Conservation (phyloP, 2,329 filamentous ascomycete genomes). For the Elsinoe ampelina region DNA sequence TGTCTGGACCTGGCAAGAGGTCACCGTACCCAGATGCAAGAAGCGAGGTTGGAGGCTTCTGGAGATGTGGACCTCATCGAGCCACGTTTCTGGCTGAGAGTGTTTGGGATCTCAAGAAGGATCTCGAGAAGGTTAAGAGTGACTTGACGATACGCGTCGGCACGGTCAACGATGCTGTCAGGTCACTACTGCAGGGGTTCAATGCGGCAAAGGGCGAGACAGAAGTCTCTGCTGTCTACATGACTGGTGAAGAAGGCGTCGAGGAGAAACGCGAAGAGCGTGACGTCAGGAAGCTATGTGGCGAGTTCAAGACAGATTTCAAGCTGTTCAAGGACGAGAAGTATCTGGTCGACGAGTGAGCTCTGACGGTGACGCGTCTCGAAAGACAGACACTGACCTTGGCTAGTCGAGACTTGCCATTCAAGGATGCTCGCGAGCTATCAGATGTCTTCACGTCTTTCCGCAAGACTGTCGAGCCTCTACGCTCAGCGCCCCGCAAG, state of each 20-base stretch:
- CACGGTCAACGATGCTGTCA: conserved; percentile 48
- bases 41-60: conserved; percentile 57
- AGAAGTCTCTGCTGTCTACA: conserved; percentile 59
- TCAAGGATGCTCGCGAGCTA: conserved; percentile 49
- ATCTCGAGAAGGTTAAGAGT: conserved; percentile 50
- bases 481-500: conserved; percentile 54
- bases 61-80: conserved; percentile 64
- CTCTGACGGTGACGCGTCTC: conserved; percentile 20
- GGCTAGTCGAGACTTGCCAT: conserved; percentile 55
- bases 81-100: conserved; percentile 63
- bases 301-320: conserved; percentile 48
- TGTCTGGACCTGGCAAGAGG: conserved; percentile 37
- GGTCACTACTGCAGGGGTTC: conserved; percentile 45
- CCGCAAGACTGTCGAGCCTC: conserved; percentile 62
- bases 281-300: conserved; percentile 45
- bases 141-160: conserved; percentile 58
- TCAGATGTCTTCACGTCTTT: conserved; percentile 70
- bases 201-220: conserved; percentile 23
- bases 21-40: conserved; percentile 62
- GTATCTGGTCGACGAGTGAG: conserved; percentile 70
- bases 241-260: conserved; percentile 58
- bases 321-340: conserved; percentile 65
- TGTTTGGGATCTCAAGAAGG: conserved; percentile 61
- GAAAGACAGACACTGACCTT: neutral
- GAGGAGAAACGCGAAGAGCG: conserved; percentile 61